Evolutionary conservation across 169 alveolate species (phyloP).

Genomic region (Plasmodium coatneyi): DNA sequence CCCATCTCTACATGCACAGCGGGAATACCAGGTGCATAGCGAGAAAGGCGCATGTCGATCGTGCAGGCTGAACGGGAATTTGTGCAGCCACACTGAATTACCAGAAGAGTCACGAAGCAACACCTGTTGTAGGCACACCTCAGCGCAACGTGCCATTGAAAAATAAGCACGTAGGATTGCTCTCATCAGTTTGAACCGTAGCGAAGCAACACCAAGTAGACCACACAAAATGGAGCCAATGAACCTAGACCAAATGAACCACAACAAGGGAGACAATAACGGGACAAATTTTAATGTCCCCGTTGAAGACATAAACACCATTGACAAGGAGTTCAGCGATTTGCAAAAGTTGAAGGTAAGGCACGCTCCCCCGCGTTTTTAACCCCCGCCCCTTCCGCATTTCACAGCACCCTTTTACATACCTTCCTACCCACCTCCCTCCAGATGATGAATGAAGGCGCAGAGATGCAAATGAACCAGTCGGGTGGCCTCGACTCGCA

Average conservation of each 20-base stretch:
- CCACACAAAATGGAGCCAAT: slow-evolving; percentile 33
- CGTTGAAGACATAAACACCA: slow-evolving; percentile 62
- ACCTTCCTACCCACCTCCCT: not conserved
- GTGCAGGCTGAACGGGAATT: not conserved
- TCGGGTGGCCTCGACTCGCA: slow-evolving; percentile 44
- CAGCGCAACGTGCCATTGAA: not conserved
- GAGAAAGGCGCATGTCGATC: not conserved
- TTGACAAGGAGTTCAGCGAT: slow-evolving; percentile 71
- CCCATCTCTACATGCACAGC: not conserved
- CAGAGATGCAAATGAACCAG: slow-evolving; percentile 72
- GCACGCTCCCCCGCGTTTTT: not conserved
- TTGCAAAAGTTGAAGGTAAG: slow-evolving; percentile 66
- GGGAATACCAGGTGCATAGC: not conserved
- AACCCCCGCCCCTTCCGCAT: not conserved
- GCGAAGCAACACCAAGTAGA: not conserved
- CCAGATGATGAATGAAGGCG: slow-evolving; percentile 76
- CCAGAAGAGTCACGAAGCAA: not conserved
- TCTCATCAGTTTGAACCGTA: not conserved
- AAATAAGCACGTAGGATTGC: not conserved
- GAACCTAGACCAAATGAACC: slow-evolving; percentile 48
- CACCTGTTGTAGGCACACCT: not conserved
- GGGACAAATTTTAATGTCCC: slow-evolving; percentile 49
- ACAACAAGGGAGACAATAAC: slow-evolving; percentile 26
- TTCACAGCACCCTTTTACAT: not conserved
- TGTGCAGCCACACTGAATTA: not conserved